Base-by-base conservation (phyloP, 768 basidiomycete species). In the Lactarius vividus region DNA sequence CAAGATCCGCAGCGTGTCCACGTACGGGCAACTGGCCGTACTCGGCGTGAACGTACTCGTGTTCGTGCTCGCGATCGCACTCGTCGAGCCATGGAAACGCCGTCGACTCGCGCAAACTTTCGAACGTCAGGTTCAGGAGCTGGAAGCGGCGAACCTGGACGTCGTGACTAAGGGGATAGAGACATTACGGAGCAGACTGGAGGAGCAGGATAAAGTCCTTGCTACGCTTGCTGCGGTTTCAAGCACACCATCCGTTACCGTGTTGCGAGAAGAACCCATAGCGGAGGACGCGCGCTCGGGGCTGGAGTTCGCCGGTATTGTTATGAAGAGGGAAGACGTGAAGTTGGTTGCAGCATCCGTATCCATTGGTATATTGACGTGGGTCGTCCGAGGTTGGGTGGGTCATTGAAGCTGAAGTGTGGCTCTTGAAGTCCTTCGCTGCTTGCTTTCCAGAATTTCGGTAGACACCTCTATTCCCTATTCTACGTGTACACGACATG, bases 21-120 rank as follows among this genome's bases (percentile, higher is more conserved):
- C 97, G 5, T 98, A 98, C 74, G 96, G 94, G 3, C 90, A 89
- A 46, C 79, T 98, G 65, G 88, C 87, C 6, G 96, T 87, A 61
- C 82, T 98, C 28, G 88, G 86, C 15, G 84, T 96, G 67, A 99
- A 99, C 77, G 76, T 98, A 78, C 67, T 91, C 61, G 90, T 99
- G 57, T 99, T 99, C 75, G 76, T 98, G 63, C 77, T 90, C 67
- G 96, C 97, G 10, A 93, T 98, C 69, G 75, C 92, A 16, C 77
- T 96, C 59, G 94, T 99, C 62, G 97, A 99, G 75, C 97, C 97
- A 0, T 99, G 94, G 93, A 98, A 98, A 77, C 83, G 97, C 67
- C 83, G 85, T 71, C 81, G 88, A 71, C 78, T 99, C 73, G 91
- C 93, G 8, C 85, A 92, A 76, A 91, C 92, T 35, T 92, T 99